Evolutionary conservation across 2,329 filamentous ascomycete genomes (phyloP).

Genomic region (Domatiomyces globalis): DNA sequence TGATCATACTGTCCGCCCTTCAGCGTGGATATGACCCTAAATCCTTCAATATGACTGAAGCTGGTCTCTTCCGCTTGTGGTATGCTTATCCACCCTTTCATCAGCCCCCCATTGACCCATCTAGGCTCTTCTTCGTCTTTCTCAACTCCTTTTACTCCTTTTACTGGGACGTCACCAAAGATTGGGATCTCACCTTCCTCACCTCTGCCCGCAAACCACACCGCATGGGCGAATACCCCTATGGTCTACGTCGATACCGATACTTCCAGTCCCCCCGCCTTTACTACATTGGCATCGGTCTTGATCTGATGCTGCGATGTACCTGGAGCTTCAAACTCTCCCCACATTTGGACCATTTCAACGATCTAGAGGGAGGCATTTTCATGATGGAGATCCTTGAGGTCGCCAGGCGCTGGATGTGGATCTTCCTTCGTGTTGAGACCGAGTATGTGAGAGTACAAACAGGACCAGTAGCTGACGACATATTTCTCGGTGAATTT

Average conservation of each 20-base stretch:
- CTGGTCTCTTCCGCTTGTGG: constrained; percentile 43
- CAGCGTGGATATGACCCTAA: constrained; percentile 48
- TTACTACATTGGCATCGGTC: constrained; percentile 67
- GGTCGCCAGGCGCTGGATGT: constrained; percentile 79
- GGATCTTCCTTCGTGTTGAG: constrained; percentile 93
- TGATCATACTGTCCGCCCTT: constrained; percentile 65
- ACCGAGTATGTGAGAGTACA: constrained; percentile 64
- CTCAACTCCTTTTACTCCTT: constrained; percentile 90
- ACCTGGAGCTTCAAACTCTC: constrained; percentile 86
- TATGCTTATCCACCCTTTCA: constrained; percentile 21
- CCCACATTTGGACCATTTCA: constrained; percentile 66
- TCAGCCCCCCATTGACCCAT: constrained; percentile 5
- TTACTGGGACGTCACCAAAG: constrained; percentile 93
- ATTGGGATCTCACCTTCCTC: constrained; percentile 89
- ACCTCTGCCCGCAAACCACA: constrained; percentile 40
- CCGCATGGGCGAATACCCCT: constrained; percentile 52
- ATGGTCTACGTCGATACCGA: constrained; percentile 60
- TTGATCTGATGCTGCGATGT: constrained; percentile 71
- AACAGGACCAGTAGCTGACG: constrained; percentile 45
- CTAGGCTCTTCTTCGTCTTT: constrained; percentile 58
- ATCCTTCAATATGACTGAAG: constrained; percentile 39
- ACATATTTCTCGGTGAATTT: constrained; percentile 62
- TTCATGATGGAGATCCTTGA: constrained; percentile 80
- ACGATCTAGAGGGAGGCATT: constrained; percentile 75
- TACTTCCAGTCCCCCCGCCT: constrained; percentile 57